Conservation (phyloP, 371 early-diverging fungal species). For the Mucor plumbeus region DNA sequence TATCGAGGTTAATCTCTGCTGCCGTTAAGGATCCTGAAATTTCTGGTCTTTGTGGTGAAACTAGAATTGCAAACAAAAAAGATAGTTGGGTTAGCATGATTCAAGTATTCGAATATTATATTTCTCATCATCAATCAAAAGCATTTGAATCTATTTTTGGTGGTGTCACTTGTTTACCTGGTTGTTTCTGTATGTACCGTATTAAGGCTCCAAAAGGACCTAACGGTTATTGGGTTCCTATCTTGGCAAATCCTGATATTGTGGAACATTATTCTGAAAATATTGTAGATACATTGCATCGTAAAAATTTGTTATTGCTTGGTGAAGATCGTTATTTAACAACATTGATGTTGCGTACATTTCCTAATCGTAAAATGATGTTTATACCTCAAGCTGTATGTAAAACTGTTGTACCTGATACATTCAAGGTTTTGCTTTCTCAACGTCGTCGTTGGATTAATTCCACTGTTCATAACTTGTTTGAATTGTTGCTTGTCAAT, state of each 20-base stretch:
- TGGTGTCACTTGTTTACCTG: conserved; percentile 95
- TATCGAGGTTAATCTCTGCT: conserved; percentile 75
- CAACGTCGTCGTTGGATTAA: conserved; percentile 94
- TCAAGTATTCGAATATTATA: conserved; percentile 63
- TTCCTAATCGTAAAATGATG: conserved; percentile 89
- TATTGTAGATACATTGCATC: conserved; percentile 91
- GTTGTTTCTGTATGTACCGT: conserved; percentile 95
- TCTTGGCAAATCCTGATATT: conserved; percentile 85
- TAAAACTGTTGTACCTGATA: conserved; percentile 85
- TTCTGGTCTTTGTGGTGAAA: conserved; percentile 87
- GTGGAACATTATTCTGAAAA: conserved; percentile 90
- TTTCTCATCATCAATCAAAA: conserved; percentile 92
- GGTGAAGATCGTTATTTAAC: conserved; percentile 97
- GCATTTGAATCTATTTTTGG: conserved; percentile 97
- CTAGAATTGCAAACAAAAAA: conserved; percentile 87
- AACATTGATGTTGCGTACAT: conserved; percentile 91
- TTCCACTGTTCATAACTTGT: conserved; percentile 85
- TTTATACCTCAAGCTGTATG: conserved; percentile 91
- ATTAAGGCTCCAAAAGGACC: conserved; percentile 83
- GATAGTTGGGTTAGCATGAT: conserved; percentile 89
- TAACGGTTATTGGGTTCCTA: conserved; percentile 73
- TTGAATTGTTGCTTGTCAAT: conserved; percentile 84
- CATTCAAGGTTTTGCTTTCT: conserved; percentile 78
- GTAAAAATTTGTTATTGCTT: conserved; percentile 91
- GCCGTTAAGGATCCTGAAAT: conserved; percentile 79